Evolutionary conservation across 352 stramenopile genomes (phyloP).

Genomic region (Aphanomyces astaci): DNA sequence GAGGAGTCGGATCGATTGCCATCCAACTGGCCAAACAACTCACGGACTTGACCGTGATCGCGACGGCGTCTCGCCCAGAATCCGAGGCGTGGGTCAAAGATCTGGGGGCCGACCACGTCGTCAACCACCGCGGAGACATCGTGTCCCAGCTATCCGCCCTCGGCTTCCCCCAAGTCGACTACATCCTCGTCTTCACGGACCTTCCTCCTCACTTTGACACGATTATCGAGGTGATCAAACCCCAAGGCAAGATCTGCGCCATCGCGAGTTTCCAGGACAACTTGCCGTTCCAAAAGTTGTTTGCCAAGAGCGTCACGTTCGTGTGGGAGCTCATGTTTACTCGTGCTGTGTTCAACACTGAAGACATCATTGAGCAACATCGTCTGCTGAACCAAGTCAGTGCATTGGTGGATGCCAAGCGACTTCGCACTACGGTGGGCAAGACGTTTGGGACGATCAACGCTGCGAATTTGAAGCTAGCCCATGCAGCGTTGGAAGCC

Average conservation of each 20-base stretch:
- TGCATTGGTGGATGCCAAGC: not conserved
- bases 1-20: slow-evolving; percentile 9
- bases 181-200: not conserved
- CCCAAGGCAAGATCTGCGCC: not conserved
- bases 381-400: not conserved
- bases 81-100: not conserved
- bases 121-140: slow-evolving; percentile 15
- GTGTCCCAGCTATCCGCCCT: not conserved
- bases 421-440: slow-evolving; percentile 10
- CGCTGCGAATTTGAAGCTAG: not conserved
- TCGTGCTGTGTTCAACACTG: slow-evolving; percentile 8
- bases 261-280: not conserved
- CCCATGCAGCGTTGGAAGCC: not conserved
- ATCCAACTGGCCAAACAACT: slow-evolving; percentile 17
- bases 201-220: not conserved
- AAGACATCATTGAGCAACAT: slow-evolving; percentile 2
- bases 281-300: not conserved
- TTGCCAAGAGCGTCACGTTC: slow-evolving; percentile 1
- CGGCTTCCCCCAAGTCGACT: slow-evolving; percentile 9
- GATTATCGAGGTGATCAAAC: slow-evolving; percentile 17
- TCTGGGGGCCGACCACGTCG: slow-evolving; percentile 14
- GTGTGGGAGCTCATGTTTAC: slow-evolving; percentile 18
- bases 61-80: slow-evolving; percentile 18
- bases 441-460: not conserved
- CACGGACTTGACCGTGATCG: slow-evolving; percentile 19